phyloP scores from a whole-genome alignment of 2,329 filamentous ascomycete genomes.

The Colletotrichum costaricense region DNA sequence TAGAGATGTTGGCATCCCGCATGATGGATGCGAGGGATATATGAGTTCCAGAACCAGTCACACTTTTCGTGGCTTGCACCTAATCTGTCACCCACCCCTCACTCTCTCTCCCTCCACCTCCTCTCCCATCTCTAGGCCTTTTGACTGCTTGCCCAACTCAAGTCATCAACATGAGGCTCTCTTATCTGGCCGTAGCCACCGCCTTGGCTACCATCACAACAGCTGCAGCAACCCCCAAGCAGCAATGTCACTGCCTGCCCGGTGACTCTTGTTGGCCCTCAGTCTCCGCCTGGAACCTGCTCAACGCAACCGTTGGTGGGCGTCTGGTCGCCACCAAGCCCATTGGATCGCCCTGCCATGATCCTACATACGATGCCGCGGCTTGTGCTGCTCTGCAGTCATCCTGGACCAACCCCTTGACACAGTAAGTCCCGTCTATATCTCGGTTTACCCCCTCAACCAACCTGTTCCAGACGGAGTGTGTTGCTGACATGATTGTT shows the following conservation, averaged over 20 bases:
- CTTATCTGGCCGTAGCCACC: slow-evolving; percentile 30
- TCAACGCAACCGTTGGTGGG: slow-evolving; percentile 64
- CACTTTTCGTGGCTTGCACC: slow-evolving; percentile 4
- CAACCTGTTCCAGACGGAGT: background rate
- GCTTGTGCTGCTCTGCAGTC: slow-evolving; percentile 52
- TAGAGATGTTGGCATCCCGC: background rate
- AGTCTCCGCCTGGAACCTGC: slow-evolving; percentile 54
- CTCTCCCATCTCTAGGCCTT: background rate
- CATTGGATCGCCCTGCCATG: slow-evolving; percentile 64
- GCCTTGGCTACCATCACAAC: slow-evolving; percentile 32
- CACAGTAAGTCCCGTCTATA: slow-evolving; percentile 45
- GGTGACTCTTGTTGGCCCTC: slow-evolving; percentile 66
- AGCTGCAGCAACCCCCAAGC: slow-evolving; percentile 24
- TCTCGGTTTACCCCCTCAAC: background rate
- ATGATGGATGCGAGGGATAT: slow-evolving; percentile 24
- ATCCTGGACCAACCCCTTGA: slow-evolving; percentile 47
- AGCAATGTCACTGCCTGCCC: slow-evolving; percentile 59
- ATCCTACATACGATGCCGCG: slow-evolving; percentile 54
- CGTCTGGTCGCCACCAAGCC: slow-evolving; percentile 64
- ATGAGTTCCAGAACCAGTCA: slow-evolving; percentile 20
- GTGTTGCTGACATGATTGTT: slow-evolving; percentile 16
- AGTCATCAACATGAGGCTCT: slow-evolving; percentile 34
- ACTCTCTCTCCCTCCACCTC: background rate
- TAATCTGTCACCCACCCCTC: background rate
- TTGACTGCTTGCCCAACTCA: slow-evolving; percentile 26